Evolutionary conservation across 2,329 filamentous ascomycete species (phyloP).

Genomic region (Sporothrix brasiliensis): DNA sequence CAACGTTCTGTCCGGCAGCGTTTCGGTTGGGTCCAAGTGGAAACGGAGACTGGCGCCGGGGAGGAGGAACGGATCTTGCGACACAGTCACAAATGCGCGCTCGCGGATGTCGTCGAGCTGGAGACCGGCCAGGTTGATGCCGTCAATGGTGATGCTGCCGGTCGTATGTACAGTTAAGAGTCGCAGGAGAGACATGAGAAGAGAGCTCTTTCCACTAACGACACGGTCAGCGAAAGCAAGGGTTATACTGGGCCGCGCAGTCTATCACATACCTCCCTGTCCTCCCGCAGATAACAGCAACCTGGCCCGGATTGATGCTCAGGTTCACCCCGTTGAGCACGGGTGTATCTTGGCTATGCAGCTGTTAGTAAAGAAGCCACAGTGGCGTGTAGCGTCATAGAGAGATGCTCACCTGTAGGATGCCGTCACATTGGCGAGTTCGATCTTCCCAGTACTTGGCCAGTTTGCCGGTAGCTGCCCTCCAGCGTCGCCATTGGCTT

Average conservation of each 20-base stretch:
- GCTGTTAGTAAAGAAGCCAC: background rate
- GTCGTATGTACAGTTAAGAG: slow-evolving; percentile 50
- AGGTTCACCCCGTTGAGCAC: slow-evolving; percentile 41
- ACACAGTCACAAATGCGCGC: slow-evolving; percentile 43
- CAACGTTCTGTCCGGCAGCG: slow-evolving; percentile 23
- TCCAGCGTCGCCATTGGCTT: background rate
- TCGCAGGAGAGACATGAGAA: slow-evolving; percentile 53
- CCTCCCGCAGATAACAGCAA: slow-evolving; percentile 56
- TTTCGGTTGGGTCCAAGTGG: slow-evolving; percentile 32
- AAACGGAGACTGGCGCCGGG: slow-evolving; percentile 32
- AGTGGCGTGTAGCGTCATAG: no score
- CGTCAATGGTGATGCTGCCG: slow-evolving; percentile 53
- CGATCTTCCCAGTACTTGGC: slow-evolving; percentile 40
- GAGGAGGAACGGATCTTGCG: slow-evolving; percentile 41
- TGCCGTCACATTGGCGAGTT: slow-evolving; percentile 40
- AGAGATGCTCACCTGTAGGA: slow-evolving; percentile 38
- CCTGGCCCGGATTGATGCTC: slow-evolving; percentile 48
- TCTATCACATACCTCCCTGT: slow-evolving; percentile 49
- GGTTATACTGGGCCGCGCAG: no score
- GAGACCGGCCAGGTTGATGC: slow-evolving; percentile 50
- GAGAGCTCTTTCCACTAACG: slow-evolving; percentile 46
- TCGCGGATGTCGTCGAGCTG: slow-evolving; percentile 51
- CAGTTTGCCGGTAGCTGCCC: slow-evolving; percentile 34
- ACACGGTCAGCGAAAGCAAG: slow-evolving; percentile 8
- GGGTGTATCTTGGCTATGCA: slow-evolving; percentile 31